Base-by-base conservation (phyloP, 2,329 filamentous ascomycete species). In the Penicillium sp. region DNA sequence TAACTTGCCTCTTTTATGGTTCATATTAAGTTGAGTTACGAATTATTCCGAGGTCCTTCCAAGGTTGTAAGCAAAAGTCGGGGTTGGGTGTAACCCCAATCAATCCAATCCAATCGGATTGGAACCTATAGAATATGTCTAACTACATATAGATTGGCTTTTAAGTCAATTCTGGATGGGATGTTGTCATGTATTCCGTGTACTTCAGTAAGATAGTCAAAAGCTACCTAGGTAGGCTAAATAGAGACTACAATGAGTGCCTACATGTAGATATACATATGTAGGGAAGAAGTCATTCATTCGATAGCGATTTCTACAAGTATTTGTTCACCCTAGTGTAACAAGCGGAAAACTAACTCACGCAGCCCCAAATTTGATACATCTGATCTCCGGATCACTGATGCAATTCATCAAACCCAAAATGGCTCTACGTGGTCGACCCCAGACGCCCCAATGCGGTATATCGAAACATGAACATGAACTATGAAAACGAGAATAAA, bases 391-490 rank as follows among this genome's bases (percentile, higher is more conserved):
- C 58, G 31, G 55, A 61, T 65, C 61, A 65, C 54, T 56, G 55
- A 66, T 66, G 62, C 60, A 65, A 63, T 65, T 60, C 61, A 60
- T 57, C 60, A 59, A 61, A 63, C 56, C 59, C 49, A 52, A 56
- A 58, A 60, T 56, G 59, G 57, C 59, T 65, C 61, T 67, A 68
- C 62, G 65, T 55, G 60, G 64, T 68, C 59, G 65, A 68, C 65
- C 63, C 71, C 71, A 61, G 69, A 72, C 71, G 71, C 72, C 72
- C 60, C 61, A 60, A 72, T 70, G 67, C 68, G 52, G 52, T 73
- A 70, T 71, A 73, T 69, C 64, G 60, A 62, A 56, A 60, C 58
- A 66, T 60, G 46, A 51, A 60, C 49, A 59, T 41, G 54, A 60
- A 65, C 60, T 60, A 62, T 52, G 58, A 59, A 58, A 60, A 57